Base-by-base conservation (phyloP, 257 asterid genomes). In the Scutellaria minor region DNA sequence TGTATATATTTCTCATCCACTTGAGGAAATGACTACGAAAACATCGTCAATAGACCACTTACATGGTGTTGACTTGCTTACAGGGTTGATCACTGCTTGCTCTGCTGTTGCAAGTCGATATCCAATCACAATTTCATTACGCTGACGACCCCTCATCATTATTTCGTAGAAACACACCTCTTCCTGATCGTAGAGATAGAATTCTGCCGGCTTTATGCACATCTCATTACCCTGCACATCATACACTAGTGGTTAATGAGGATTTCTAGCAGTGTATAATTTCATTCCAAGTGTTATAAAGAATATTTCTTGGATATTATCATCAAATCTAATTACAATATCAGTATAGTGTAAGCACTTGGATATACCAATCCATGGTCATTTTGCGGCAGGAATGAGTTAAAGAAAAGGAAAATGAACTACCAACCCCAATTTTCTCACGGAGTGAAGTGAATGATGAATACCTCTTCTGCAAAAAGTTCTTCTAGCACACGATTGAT, bases 181-280 rank as follows among this genome's bases (percentile, higher is more conserved):
- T 80, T 91, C 98, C 85, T 91, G 95, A 84, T 93, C 96, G 66
- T 89, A 89, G 7, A 93, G 90, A 81, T 93, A 93, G 84, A 85
- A 93, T 74, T 91, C 98, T 62, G 96, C 97, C 7, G 96, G 91
- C 85, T 89, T 93, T 75, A 93, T 93, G 89, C 96, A 93, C 97
- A 91, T 83, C 85, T 93, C 94, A 71, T 87, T 89, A 70, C 98
- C 98, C 98, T 93, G 90, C 72, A 76, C 20, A 66, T 35, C 51
- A 66, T 7, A 31, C 44, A 46, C 14, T n/a, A 35, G 35, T 58
- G 1, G 22, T 22, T 63, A 46, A 24, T 46, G 15, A 14, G 53
- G 63, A 40, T 31, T 48, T 37, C 51, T 15, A 14, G 27, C 31
- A 31, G 37, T 31, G 37, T 31, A 31, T 31, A 4, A 31, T 31